Evolutionary conservation across 169 alveolate genomes (phyloP).

Genomic region (Toxoplasma gondii): DNA sequence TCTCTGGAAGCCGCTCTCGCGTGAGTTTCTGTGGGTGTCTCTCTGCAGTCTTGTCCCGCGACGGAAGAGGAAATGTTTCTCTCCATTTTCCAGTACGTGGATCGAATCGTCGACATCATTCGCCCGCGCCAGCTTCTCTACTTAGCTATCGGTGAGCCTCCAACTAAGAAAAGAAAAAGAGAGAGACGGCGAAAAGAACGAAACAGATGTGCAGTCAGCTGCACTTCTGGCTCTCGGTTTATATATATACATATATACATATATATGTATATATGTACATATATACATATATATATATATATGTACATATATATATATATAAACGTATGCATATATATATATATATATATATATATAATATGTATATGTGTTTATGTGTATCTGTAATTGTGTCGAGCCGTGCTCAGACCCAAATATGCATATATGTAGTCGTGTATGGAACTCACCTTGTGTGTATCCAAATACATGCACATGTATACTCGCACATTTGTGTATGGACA

Average conservation of each 20-base stretch:
- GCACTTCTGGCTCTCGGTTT: background rate
- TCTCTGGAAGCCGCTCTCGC: no score
- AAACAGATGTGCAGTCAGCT: background rate
- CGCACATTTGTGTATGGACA: no score
- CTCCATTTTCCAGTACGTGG: slow-evolving; percentile 47
- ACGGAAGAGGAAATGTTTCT: slow-evolving; percentile 60
- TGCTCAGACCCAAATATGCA: no score
- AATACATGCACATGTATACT: no score
- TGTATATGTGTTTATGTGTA: no score
- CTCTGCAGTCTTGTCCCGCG: slow-evolving; percentile 20
- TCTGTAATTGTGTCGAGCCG: no score
- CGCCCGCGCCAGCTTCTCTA: slow-evolving; percentile 94
- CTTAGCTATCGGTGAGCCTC: slow-evolving; percentile 92
- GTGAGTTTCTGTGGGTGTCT: background rate
- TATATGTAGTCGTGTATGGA: no score
- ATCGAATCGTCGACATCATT: slow-evolving; percentile 86
- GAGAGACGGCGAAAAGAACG: background rate
- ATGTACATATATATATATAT: no score
- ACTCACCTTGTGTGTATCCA: no score
- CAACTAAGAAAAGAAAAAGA: no score
- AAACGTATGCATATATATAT: background rate
- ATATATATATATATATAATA: background rate
- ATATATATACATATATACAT: no score
- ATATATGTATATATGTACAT: background rate
- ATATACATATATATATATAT: background rate